phyloP scores from a whole-genome alignment of 768 basidiomycete genomes.

The Mycena chlorophos region DNA sequence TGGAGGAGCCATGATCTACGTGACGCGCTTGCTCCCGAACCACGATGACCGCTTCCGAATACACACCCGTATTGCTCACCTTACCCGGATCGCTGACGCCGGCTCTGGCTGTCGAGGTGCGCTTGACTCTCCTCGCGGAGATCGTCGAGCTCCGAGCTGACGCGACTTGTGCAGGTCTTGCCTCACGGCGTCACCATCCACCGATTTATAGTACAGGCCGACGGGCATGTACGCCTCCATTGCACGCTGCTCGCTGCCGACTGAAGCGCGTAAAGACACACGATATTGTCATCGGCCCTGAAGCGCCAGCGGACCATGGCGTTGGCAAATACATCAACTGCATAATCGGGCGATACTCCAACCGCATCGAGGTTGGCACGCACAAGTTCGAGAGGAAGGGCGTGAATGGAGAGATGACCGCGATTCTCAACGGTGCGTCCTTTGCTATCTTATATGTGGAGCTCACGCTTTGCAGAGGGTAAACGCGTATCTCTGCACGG shows the following conservation, averaged over 20 bases:
- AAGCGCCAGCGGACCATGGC: slow-evolving; percentile 57
- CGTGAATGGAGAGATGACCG: slow-evolving; percentile 46
- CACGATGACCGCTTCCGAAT: slow-evolving; percentile 4
- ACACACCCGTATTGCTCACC: slow-evolving; percentile 31
- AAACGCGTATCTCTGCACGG: slow-evolving; percentile 69
- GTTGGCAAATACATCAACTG: slow-evolving; percentile 71
- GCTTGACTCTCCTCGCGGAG: slow-evolving; percentile 3
- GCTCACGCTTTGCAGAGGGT: slow-evolving; percentile 36
- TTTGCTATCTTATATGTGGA: not conserved
- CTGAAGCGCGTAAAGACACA: slow-evolving; percentile 54
- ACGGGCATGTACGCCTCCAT: slow-evolving; percentile 51
- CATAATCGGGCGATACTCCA: slow-evolving; percentile 71
- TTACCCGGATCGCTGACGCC: slow-evolving; percentile 46
- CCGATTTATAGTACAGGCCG: slow-evolving; percentile 61
- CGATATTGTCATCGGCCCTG: slow-evolving; percentile 75
- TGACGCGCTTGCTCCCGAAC: not conserved
- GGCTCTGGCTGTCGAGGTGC: slow-evolving; percentile 62
- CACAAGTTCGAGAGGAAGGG: slow-evolving; percentile 56
- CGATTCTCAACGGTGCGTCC: slow-evolving; percentile 42
- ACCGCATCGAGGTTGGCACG: slow-evolving; percentile 65
- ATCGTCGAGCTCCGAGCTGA: slow-evolving; percentile 4
- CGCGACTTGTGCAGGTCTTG: slow-evolving; percentile 51
- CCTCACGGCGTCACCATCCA: slow-evolving; percentile 71
- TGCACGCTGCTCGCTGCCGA: not conserved
- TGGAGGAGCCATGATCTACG: no score